phyloP scores from a whole-genome alignment of 208 protist species.

The Acanthamoeba triangularis region DNA sequence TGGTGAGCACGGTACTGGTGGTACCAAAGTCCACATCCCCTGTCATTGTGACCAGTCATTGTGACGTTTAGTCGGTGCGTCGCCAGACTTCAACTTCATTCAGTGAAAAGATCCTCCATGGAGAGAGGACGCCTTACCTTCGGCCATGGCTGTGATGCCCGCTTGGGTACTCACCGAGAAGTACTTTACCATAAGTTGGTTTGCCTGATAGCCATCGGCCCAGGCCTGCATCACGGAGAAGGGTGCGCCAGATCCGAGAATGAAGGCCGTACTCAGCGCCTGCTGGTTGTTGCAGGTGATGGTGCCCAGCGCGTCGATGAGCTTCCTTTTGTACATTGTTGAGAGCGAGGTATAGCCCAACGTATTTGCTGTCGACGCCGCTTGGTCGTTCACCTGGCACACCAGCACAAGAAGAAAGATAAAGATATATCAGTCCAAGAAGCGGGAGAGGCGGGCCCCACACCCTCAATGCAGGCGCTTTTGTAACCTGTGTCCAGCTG shows the following conservation, averaged over 20 bases:
- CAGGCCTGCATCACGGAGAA: conserved; percentile 52
- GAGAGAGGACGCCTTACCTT: neutral
- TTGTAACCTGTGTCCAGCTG: neutral
- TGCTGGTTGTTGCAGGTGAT: neutral
- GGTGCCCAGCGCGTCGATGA: conserved; percentile 50
- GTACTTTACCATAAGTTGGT: neutral
- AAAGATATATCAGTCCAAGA: no score
- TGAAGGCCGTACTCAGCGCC: conserved; percentile 29
- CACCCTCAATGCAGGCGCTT: no score
- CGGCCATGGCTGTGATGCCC: conserved; percentile 2
- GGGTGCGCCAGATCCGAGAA: neutral
- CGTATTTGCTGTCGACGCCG: neutral
- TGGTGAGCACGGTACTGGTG: neutral
- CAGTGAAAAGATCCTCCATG: neutral
- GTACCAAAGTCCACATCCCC: conserved; percentile 29
- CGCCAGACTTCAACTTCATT: neutral
- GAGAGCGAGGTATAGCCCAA: conserved; percentile 37
- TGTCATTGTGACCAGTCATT: neutral
- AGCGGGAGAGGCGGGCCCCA: no score
- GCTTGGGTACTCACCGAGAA: neutral
- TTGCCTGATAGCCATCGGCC: neutral
- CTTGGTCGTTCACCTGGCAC: conserved; percentile 41
- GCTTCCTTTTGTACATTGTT: neutral
- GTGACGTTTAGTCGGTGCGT: neutral
- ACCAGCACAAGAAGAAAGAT: neutral